phyloP scores from a whole-genome alignment of 257 asterid species.

The Fraxinus quadrangulata region DNA sequence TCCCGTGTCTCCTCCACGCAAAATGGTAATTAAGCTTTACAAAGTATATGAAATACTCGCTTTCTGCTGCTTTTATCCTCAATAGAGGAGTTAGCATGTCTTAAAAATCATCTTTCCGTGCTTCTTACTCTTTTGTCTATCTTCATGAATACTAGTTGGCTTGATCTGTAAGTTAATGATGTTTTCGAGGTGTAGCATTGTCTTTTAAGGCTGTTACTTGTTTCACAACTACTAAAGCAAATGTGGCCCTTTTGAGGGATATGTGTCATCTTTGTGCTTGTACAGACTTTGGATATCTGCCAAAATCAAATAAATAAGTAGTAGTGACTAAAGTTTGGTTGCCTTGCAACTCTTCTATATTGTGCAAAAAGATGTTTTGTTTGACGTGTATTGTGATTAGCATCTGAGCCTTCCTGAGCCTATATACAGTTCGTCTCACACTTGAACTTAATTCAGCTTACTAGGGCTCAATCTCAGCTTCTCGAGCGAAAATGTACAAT shows the following conservation, averaged over 20 bases:
- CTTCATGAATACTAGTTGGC: constrained; percentile 5
- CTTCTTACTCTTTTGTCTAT: constrained; percentile 11
- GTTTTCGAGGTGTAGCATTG: background rate
- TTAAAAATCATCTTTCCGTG: background rate
- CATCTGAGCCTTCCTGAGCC: background rate
- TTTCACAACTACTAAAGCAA: background rate
- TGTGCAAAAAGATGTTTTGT: background rate
- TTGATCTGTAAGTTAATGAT: background rate
- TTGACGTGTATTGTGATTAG: background rate
- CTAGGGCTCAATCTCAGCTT: background rate
- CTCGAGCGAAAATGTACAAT: background rate
- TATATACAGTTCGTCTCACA: background rate
- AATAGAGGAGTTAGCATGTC: constrained; percentile 3
- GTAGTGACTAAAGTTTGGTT: background rate
- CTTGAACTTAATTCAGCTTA: background rate
- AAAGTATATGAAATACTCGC: constrained; percentile 15
- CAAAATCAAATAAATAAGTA: background rate
- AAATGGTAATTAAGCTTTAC: constrained; percentile 54
- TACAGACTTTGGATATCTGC: background rate
- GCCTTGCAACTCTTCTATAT: constrained; percentile 10
- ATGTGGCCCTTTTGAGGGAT: background rate
- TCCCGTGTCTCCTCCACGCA: constrained; percentile 67
- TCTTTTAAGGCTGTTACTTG: background rate
- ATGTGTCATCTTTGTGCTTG: background rate
- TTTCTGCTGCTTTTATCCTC: constrained; percentile 10